Conservation (phyloP, 1,284 basidiomycete genomes). For the Ganoderma leucocontextum region DNA sequence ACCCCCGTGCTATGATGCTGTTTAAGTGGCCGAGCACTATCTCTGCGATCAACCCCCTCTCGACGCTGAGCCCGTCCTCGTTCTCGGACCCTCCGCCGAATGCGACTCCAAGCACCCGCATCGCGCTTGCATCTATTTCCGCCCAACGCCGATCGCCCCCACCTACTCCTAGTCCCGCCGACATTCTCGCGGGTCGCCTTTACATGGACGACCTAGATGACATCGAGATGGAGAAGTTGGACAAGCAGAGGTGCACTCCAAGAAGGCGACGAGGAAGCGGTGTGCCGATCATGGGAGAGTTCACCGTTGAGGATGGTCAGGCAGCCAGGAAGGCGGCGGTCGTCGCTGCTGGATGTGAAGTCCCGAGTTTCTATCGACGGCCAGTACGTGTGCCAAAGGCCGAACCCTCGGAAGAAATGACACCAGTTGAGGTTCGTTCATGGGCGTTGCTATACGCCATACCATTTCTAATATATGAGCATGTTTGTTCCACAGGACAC, state of each 20-base stretch:
- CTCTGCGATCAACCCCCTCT: conserved; percentile 77
- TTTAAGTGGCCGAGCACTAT: conserved; percentile 69
- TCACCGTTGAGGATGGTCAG: conserved; percentile 47
- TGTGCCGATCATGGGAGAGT: conserved; percentile 63
- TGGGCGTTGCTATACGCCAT: background rate
- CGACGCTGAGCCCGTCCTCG: conserved; percentile 66
- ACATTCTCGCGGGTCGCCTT: conserved; percentile 68
- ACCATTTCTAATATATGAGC: conserved; percentile 5
- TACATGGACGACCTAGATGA: conserved; percentile 56
- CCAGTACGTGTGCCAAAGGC: conserved; percentile 25
- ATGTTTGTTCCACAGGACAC: conserved; percentile 15
- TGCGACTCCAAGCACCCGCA: conserved; percentile 40
- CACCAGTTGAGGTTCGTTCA: conserved; percentile 24
- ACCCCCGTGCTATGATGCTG: conserved; percentile 74
- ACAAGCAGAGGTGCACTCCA: conserved; percentile 35
- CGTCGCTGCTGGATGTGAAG: conserved; percentile 57
- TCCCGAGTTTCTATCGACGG: conserved; percentile 73
- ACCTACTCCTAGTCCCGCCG: conserved; percentile 59
- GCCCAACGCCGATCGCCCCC: conserved; percentile 44
- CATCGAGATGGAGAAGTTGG: conserved; percentile 46
- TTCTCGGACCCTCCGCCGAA: conserved; percentile 27
- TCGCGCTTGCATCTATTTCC: conserved; percentile 42
- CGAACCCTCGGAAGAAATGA: conserved; percentile 17
- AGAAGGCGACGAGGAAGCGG: conserved; percentile 32
- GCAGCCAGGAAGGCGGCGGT: conserved; percentile 60